Evolutionary conservation across 805 yeast species (phyloP).

Genomic region (Metschnikowia sp.): DNA sequence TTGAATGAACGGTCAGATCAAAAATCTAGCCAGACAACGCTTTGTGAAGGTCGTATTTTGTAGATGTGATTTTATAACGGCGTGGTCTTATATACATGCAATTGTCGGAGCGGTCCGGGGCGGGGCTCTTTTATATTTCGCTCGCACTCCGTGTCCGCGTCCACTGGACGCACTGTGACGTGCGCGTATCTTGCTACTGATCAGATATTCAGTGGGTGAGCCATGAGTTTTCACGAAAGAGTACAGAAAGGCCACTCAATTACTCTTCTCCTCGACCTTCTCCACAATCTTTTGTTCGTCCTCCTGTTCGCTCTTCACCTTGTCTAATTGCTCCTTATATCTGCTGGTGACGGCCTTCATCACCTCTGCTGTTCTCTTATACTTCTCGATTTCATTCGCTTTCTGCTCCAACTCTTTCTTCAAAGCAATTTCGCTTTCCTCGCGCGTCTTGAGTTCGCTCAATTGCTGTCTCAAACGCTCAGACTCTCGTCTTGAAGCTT

Average conservation of each 20-base stretch:
- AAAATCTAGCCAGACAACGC: no score
- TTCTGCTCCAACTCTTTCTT: conserved; percentile 5
- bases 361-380: conserved; percentile 2
- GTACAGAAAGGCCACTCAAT: no score
- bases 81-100: no score
- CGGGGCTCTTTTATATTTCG: no score
- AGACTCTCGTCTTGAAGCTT: background rate
- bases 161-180: background rate
- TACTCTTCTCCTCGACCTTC: background rate
- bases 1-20: no score
- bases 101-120: no score
- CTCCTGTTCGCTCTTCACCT: background rate
- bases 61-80: no score
- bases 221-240: no score
- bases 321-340: conserved; percentile 7
- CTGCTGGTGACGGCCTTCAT: conserved; percentile 1
- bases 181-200: background rate
- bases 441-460: conserved; percentile 5
- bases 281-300: background rate
- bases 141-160: background rate
- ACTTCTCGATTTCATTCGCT: conserved; percentile 1
- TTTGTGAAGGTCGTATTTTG: no score
- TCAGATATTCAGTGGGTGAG: background rate
- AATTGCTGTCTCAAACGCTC: conserved; percentile 2
- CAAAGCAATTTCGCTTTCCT: conserved; percentile 1